Percentiles rank a stretch among this genome's conserved stretches.
Conservation (phyloP, 768 basidiomycete genomes). For the Auriscalpium orientale region DNA sequence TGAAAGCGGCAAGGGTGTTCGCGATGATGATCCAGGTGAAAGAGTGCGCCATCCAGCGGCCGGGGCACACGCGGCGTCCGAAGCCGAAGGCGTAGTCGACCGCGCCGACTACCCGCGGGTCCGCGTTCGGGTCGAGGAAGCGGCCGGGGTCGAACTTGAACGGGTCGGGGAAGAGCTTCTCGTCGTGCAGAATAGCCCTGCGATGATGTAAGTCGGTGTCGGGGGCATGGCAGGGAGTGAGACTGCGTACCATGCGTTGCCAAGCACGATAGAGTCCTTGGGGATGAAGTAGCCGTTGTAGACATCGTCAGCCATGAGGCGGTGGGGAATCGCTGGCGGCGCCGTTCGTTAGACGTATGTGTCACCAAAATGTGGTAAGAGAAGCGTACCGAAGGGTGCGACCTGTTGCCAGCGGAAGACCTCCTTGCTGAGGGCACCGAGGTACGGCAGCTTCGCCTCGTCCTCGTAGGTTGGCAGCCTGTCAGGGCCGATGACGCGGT, state of each 20-base stretch:
- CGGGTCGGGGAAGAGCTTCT: constrained; percentile 20
- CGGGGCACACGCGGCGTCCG: constrained; percentile 18
- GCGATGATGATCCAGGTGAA: constrained; percentile 14
- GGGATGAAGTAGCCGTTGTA: constrained; percentile 22
- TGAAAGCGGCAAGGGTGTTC: constrained; percentile 12
- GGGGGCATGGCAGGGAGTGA: not conserved
- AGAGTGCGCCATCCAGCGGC: constrained; percentile 15
- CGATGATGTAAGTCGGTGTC: not conserved
- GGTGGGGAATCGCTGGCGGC: constrained; percentile 16
- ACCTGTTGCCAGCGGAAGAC: constrained; percentile 20
- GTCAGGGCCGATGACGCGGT: constrained; percentile 17
- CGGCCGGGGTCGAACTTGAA: constrained; percentile 24
- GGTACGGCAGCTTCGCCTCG: constrained; percentile 15
- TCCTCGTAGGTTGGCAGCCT: constrained; percentile 22
- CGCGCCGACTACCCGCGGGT: constrained; percentile 4
- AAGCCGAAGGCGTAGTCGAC: constrained; percentile 18
- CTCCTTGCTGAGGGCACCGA: constrained; percentile 17
- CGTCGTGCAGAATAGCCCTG: constrained; percentile 21
- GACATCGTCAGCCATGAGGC: constrained; percentile 15
- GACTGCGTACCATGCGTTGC: constrained; percentile 11
- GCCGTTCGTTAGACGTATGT: not conserved
- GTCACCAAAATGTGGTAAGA: not conserved
- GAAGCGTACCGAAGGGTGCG: constrained; percentile 13
- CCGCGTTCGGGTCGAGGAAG: constrained; percentile 13
- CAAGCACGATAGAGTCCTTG: constrained; percentile 12